These are phyloP conservation scores for Sugiyamaella japonica DNA, from an alignment of 1,139 yeast species.

Conservation along the genomic window DNA sequence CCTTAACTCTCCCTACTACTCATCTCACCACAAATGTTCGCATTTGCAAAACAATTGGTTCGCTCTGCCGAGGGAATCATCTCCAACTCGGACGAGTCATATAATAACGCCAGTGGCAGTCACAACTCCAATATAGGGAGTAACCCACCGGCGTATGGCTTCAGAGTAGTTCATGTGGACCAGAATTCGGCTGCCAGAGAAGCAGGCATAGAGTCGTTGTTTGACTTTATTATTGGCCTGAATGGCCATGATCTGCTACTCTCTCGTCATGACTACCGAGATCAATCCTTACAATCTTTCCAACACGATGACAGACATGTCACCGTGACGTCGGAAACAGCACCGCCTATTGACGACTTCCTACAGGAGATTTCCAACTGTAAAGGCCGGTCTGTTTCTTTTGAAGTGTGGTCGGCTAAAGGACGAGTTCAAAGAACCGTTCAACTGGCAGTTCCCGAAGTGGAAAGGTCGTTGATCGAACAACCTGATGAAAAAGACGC, in stretches of 20 bases:
- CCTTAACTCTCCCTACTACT: too few species aligned
- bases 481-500: slow-evolving; percentile 6
- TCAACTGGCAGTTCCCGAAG: slow-evolving; percentile 45
- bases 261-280: not conserved
- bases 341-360: slow-evolving; percentile 37
- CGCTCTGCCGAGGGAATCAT: slow-evolving; percentile 62
- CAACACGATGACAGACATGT: slow-evolving; percentile 6
- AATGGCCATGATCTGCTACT: slow-evolving; percentile 60
- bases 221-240: slow-evolving; percentile 77
- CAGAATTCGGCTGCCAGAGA: slow-evolving; percentile 46
- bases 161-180: slow-evolving; percentile 55
- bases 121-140: slow-evolving; percentile 16
- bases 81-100: slow-evolving; percentile 14
- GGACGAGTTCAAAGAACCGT: slow-evolving; percentile 70
- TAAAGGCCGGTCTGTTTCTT: slow-evolving; percentile 45
- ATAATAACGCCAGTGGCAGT: not conserved
- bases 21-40: slow-evolving; percentile 63
- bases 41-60: slow-evolving; percentile 83
- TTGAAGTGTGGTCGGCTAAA: slow-evolving; percentile 86
- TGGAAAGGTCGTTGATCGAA: slow-evolving; percentile 23
- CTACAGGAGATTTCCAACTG: slow-evolving; percentile 33
- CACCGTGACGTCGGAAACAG: slow-evolving; percentile 22
- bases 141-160: slow-evolving; percentile 47
- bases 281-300: not conserved
- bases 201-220: slow-evolving; percentile 73